These are phyloP conservation scores for Verticillium nonalfalfae DNA, from an alignment of 2,329 filamentous ascomycete species.

Conservation along the genomic window DNA sequence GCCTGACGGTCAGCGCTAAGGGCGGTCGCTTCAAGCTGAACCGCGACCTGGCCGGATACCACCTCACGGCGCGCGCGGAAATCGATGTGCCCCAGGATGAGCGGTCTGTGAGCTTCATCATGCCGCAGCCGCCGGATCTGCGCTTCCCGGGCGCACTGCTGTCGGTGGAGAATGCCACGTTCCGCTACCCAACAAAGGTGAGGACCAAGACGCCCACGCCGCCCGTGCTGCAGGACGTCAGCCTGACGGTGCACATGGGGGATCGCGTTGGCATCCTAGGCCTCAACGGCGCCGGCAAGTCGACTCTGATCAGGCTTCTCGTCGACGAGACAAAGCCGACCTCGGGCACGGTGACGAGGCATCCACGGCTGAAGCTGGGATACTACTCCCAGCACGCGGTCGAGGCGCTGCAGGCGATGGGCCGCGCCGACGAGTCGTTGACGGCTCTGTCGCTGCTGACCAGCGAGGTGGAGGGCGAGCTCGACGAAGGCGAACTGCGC, in stretches of 20 bases:
- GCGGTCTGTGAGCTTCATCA: slow-evolving; percentile 46
- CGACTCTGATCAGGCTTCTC: slow-evolving; percentile 67
- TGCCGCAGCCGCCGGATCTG: slow-evolving; percentile 62
- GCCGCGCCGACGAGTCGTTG: slow-evolving; percentile 38
- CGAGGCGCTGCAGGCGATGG: slow-evolving; percentile 54
- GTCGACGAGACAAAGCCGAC: slow-evolving; percentile 54
- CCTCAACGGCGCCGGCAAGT: slow-evolving; percentile 77
- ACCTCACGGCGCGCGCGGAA: slow-evolving; percentile 52
- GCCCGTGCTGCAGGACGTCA: slow-evolving; percentile 54
- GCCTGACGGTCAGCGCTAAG: slow-evolving; percentile 63
- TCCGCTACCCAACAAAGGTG: slow-evolving; percentile 45
- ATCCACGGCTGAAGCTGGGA: slow-evolving; percentile 63
- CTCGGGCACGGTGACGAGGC: slow-evolving; percentile 54
- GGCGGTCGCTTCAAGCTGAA: slow-evolving; percentile 78
- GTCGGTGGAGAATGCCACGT: slow-evolving; percentile 63
- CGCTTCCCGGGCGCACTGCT: slow-evolving; percentile 70
- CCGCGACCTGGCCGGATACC: slow-evolving; percentile 60
- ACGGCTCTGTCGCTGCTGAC: slow-evolving; percentile 62
- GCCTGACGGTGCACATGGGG: slow-evolving; percentile 64
- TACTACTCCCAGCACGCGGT: slow-evolving; percentile 80
- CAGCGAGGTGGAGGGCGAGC: slow-evolving; percentile 39
- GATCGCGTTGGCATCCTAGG: slow-evolving; percentile 72
- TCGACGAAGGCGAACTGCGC: slow-evolving; percentile 63
- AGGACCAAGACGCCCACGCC: slow-evolving; percentile 24
- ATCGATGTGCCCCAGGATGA: slow-evolving; percentile 66